Evolutionary conservation across 1,284 basidiomycete genomes (phyloP), one percentile per base, ranked within the genome.

Genomic region (Moesziomyces parantarcticus): DNA sequence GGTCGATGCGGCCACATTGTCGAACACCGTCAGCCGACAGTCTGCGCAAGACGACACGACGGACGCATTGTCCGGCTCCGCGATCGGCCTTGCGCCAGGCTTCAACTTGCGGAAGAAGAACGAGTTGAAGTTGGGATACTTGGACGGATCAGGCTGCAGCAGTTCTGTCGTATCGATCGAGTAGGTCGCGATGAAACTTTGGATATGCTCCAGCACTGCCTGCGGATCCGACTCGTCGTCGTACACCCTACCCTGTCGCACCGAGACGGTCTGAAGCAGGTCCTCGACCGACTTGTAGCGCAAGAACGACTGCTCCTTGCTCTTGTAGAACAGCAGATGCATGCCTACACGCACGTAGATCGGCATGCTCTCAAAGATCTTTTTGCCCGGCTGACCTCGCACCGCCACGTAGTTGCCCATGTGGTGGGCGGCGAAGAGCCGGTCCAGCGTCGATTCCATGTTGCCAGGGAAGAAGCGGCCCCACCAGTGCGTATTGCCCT

Each of bases 91-190:
- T 0, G 92, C 92, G 11, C 87, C 88, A 0, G 90, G 87, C 83
- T 92, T 96, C 23, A 98, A 89, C 86, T 94, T 93, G 41, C 94
- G 91, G 79, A 93, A 94, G 86, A 96, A 96, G 86, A 94, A 94
- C n/a, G 91, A 87, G 83, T 94, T 94, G 87, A 94, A 93, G 89
- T 49, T 81, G 90, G 91, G 91, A 85, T 95, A 98, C 46, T 56
- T 50, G 29, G 70, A 56, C 1, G 62, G 70, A 29, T 70, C 75
- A 1, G 90, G 91, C 44, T 90, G 88, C 9, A 94, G 76, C 0
- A 94, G 92, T 45, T 95, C 90, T 22, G 88, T 84, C 44, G 97
- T 90, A 23, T 94, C 89, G 55, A 99, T 88, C 11, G 89, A 88
- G 84, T 98, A 93, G 87, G 97, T 98, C 40, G 90, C 88, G 75